These are phyloP conservation scores for Clarireedia homoeocarpa DNA, from an alignment of 2,329 filamentous ascomycete species.

Conservation along the genomic window DNA sequence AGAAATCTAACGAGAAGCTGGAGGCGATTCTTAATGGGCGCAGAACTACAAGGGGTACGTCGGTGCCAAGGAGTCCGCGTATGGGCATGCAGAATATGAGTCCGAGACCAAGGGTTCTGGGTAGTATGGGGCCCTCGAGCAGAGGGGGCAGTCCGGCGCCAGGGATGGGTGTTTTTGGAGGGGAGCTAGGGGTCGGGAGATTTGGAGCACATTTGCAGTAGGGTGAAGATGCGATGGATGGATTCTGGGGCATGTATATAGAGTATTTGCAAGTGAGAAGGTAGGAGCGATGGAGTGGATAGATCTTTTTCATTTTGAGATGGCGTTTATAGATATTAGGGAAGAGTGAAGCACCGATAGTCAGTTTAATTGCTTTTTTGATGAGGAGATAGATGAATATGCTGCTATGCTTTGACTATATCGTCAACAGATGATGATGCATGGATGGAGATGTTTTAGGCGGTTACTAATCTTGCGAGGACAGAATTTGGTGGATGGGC, in stretches of 20 bases:
- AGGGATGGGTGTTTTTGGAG: constrained; percentile 3
- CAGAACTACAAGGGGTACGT: constrained; percentile 27
- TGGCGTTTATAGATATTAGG: too few relatives aligned
- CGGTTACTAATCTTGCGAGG: too few relatives aligned
- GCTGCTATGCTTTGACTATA: too few relatives aligned
- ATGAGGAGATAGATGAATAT: too few relatives aligned
- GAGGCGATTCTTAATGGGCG: constrained; percentile 34
- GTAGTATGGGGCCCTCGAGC: constrained; percentile 11
- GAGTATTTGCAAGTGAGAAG: neutral
- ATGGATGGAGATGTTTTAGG: too few relatives aligned
- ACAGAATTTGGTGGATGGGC: too few relatives aligned
- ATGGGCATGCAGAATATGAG: constrained; percentile 25
- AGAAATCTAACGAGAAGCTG: constrained; percentile 33
- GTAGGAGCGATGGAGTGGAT: neutral
- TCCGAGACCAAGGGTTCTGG: constrained; percentile 11
- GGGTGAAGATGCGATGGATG: too few relatives aligned
- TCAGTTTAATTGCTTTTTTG: too few relatives aligned
- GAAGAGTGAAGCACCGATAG: too few relatives aligned
- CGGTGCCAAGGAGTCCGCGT: constrained; percentile 25
- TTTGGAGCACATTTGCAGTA: constrained; percentile 5
- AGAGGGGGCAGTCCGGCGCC: constrained; percentile 23
- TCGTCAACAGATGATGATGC: too few relatives aligned
- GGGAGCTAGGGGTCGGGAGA: neutral
- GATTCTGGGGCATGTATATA: neutral
- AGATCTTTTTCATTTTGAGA: too few relatives aligned